phyloP scores from a whole-genome alignment of 306 rosid species.

The Clitoria ternatea region DNA sequence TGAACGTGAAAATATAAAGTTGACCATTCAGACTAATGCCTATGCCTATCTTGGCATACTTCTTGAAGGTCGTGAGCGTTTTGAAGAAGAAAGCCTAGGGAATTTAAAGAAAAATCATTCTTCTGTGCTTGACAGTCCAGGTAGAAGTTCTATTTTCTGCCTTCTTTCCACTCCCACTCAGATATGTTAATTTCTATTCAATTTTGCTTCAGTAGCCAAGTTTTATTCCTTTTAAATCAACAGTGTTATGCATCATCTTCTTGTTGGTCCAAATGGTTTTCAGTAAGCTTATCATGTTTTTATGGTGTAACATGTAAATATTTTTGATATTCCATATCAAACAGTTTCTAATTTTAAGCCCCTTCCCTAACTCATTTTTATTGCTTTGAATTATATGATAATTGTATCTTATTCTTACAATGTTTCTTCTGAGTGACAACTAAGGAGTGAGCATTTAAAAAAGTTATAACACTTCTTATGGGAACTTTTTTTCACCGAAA shows the following conservation, averaged over 20 bases:
- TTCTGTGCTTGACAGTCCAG: constrained; percentile 38
- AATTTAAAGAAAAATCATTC: constrained; percentile 41
- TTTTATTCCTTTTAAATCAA: background rate
- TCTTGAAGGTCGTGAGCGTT: constrained; percentile 97
- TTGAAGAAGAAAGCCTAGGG: constrained; percentile 76
- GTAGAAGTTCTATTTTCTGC: constrained; percentile 34
- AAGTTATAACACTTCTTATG: background rate
- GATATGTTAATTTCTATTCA: background rate
- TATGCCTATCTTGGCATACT: constrained; percentile 92
- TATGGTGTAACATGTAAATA: background rate
- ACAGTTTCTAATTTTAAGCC: background rate
- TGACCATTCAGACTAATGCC: constrained; percentile 82
- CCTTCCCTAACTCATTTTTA: background rate
- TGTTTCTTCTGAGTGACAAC: background rate
- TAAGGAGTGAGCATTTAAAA: background rate
- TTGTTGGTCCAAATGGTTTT: background rate
- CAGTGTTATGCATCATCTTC: background rate
- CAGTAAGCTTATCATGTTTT: background rate
- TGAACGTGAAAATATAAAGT: constrained; percentile 78
- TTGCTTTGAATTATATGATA: background rate
- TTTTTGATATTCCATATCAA: background rate
- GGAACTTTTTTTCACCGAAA: background rate
- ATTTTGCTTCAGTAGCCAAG: background rate
- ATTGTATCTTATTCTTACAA: background rate
- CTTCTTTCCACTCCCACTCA: constrained; percentile 5